Base-by-base conservation (phyloP, 352 stramenopile species). In the Phytophthora pluvialis region DNA sequence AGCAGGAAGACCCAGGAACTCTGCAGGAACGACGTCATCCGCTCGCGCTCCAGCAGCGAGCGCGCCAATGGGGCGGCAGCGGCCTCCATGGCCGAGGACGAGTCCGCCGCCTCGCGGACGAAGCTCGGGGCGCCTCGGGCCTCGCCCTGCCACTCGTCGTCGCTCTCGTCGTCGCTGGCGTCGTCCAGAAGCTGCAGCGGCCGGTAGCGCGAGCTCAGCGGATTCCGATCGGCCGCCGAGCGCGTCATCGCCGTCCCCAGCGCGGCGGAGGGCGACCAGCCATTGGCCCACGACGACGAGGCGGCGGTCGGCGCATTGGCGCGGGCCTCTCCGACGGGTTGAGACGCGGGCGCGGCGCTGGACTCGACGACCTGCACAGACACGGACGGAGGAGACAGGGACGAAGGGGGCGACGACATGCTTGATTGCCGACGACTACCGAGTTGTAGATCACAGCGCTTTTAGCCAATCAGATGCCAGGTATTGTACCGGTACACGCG, bases 1-100 rank as follows among this genome's bases (percentile, higher is more conserved):
- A 93, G 58, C 47, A 94, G 64, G 48, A 89, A 84, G 16, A 93
- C 77, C 86, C 86, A 94, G 46, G 80, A 89, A 65, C 86, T 91
- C 56, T 89, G 72, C 33, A 91, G 58, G 36, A 93, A 77, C 33
- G 74, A 86, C 70, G 52, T 69, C 84, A 75, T 75, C 13, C 80
- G 80, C 57, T 86, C 75, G n/a, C 73, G 74, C 52, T 86, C 79
- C 69, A 76, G 40, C 35, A 81, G 66, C 35, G 64, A 70, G 28
- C 58, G 67, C 44, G 53, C 63, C 48, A 70, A 73, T 55, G 70
- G 67, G 49, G 70, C 61, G 46, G 64, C 67, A 32, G 64, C 73
- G 16, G 60, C 69, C 32, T 72, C 47, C 50, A 67, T 46, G 4
- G 42, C 28, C 4, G 46, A 29, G 5, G 60, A 69, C 16, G 43